Evolutionary conservation across 768 basidiomycete species (phyloP).

Genomic region (Russula brevipes): DNA sequence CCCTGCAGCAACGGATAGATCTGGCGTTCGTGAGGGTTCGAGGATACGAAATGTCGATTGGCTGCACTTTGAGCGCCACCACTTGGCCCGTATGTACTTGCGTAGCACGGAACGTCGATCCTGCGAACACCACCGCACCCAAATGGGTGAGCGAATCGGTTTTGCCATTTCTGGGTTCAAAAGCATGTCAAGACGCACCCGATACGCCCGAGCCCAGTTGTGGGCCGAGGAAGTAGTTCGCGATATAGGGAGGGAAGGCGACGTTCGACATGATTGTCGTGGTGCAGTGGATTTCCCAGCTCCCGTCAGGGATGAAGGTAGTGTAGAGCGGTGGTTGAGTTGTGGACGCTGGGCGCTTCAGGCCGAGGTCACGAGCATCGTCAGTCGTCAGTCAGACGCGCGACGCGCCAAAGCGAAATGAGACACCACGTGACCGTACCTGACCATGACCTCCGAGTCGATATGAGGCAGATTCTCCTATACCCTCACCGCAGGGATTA

Average conservation of each 20-base stretch:
- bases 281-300: neutral
- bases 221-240: slow-evolving; percentile 56
- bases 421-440: slow-evolving; percentile 3
- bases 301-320: neutral
- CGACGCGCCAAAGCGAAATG: neutral
- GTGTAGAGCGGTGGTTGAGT: neutral
- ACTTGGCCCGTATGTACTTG: slow-evolving; percentile 51
- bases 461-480: too few relatives aligned
- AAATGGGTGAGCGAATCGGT: too few relatives aligned
- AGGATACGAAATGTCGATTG: slow-evolving; percentile 64
- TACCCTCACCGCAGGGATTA: too few relatives aligned
- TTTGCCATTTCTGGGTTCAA: neutral
- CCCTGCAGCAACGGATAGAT: slow-evolving; percentile 70
- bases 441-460: too few relatives aligned
- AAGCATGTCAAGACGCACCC: slow-evolving; percentile 37
- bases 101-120: slow-evolving; percentile 62
- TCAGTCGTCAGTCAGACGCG: too few relatives aligned
- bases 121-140: slow-evolving; percentile 34
- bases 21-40: slow-evolving; percentile 63
- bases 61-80: slow-evolving; percentile 74
- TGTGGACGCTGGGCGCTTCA: neutral
- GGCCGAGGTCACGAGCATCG: neutral
- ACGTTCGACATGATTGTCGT: slow-evolving; percentile 12
- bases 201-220: slow-evolving; percentile 70
- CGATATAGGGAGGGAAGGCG: slow-evolving; percentile 38